phyloP scores from a whole-genome alignment of 2,329 filamentous ascomycete species.

The Apiospora hydei region DNA sequence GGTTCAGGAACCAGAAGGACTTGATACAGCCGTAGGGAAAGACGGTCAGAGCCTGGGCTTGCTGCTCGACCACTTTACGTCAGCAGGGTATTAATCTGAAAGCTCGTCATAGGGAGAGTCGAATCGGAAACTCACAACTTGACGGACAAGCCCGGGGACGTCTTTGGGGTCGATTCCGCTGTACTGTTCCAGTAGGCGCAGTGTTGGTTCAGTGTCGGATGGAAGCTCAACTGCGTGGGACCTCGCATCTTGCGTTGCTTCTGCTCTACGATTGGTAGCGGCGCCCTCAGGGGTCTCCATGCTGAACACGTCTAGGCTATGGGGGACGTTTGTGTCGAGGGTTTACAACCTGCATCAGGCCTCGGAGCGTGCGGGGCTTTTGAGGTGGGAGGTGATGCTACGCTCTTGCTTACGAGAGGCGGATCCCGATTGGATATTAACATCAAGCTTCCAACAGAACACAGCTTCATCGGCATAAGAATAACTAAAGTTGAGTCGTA shows the following conservation, averaged over 20 bases:
- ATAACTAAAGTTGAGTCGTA: too few species aligned
- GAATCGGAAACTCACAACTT: conserved; percentile 40
- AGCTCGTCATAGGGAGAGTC: too few species aligned
- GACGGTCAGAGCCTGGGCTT: not conserved
- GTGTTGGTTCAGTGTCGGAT: not conserved
- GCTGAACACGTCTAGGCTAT: not conserved
- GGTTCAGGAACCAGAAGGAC: conserved; percentile 38
- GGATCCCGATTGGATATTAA: not conserved
- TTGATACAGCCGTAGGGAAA: conserved; percentile 15
- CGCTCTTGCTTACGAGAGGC: not conserved
- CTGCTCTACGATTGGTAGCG: rapidly evolving
- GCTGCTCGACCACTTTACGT: not conserved
- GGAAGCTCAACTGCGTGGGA: not conserved
- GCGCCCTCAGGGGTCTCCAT: not conserved
- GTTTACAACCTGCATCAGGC: too few species aligned
- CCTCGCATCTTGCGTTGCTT: not conserved
- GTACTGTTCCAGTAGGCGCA: conserved; percentile 37
- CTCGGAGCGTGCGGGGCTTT: not conserved
- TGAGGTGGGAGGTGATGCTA: not conserved
- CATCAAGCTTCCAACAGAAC: too few species aligned
- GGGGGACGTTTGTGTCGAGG: not conserved
- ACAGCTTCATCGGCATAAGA: too few species aligned
- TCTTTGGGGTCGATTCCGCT: conserved; percentile 39
- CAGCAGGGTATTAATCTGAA: not conserved
- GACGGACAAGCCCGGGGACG: conserved; percentile 38